Conservation (phyloP, 1,139 yeast genomes). For the Suhomyces choctaworum region DNA sequence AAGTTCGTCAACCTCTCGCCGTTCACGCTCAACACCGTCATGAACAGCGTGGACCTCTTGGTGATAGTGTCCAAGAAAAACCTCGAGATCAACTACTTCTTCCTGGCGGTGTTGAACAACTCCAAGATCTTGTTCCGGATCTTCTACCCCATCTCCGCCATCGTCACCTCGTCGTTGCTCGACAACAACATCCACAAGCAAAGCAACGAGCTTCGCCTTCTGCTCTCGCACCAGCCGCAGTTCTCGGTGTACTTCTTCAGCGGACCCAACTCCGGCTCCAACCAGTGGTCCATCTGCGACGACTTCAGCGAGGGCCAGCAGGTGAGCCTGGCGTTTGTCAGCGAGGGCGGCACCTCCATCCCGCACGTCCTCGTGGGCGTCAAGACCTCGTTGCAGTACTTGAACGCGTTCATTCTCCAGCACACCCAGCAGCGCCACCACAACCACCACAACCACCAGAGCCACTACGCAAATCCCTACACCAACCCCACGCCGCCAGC, state of each 20-base stretch:
- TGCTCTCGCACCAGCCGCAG: conserved; percentile 62
- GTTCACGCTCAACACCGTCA: conserved; percentile 56
- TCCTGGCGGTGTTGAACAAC: conserved; percentile 65
- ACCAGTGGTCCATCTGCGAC: conserved; percentile 82
- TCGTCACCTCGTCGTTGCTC: conserved; percentile 47
- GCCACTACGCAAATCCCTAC: conserved; percentile 12
- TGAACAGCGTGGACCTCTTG: conserved; percentile 67
- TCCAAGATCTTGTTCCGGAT: conserved; percentile 69
- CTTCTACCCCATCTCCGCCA: conserved; percentile 58
- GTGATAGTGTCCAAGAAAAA: conserved; percentile 68
- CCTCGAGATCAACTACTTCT: conserved; percentile 70
- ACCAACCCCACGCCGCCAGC: conserved; percentile 16
- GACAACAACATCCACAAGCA: conserved; percentile 47
- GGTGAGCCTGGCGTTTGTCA: conserved; percentile 63
- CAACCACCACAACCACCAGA: conserved; percentile 6
- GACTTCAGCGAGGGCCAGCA: conserved; percentile 83
- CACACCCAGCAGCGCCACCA: conserved; percentile 21
- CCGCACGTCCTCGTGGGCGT: conserved; percentile 60
- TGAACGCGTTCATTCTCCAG: conserved; percentile 56
- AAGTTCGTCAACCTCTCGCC: conserved; percentile 66
- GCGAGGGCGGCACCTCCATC: conserved; percentile 50
- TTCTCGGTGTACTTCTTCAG: conserved; percentile 71
- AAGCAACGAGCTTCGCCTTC: conserved; percentile 52
- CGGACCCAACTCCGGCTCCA: conserved; percentile 50
- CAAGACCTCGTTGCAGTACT: conserved; percentile 51